Percentiles rank a stretch among this genome's conserved stretches.
Evolutionary conservation across 2,329 filamentous ascomycete genomes (phyloP).

Genomic region (Aspergillus oerlinghausenensis): DNA sequence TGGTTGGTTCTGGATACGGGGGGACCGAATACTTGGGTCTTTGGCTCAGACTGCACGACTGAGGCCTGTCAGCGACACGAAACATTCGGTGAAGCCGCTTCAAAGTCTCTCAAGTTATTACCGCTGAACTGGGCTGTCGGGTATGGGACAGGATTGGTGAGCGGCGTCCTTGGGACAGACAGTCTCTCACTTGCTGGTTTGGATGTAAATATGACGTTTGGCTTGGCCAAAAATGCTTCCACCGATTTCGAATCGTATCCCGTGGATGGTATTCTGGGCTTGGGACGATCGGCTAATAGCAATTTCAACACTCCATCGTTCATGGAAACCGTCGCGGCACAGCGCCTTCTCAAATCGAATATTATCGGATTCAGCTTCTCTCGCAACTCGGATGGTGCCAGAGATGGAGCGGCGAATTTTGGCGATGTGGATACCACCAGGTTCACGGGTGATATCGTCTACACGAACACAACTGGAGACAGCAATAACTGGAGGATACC

Average conservation of each 20-base stretch:
- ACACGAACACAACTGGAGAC: slow-evolving; percentile 51
- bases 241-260: slow-evolving; percentile 72
- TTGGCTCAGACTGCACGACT: slow-evolving; percentile 64
- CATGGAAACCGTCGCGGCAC: slow-evolving; percentile 56
- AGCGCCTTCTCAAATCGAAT: slow-evolving; percentile 58
- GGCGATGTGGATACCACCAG: slow-evolving; percentile 64
- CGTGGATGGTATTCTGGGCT: slow-evolving; percentile 81
- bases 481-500: slow-evolving; percentile 68
- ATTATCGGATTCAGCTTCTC: slow-evolving; percentile 68
- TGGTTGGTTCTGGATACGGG: slow-evolving; percentile 53
- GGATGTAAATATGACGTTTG: slow-evolving; percentile 62
- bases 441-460: slow-evolving; percentile 65
- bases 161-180: slow-evolving; percentile 63
- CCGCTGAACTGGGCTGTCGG: slow-evolving; percentile 58
- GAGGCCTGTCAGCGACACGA: slow-evolving; percentile 65
- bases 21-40: slow-evolving; percentile 73
- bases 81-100: slow-evolving; percentile 63
- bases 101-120: slow-evolving; percentile 56
- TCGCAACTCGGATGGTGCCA: slow-evolving; percentile 59
- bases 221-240: slow-evolving; percentile 66
- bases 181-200: slow-evolving; percentile 63
- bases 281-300: slow-evolving; percentile 59
- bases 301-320: slow-evolving; percentile 57
- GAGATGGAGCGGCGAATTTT: slow-evolving; percentile 73
- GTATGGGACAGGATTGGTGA: slow-evolving; percentile 74